phyloP scores from a whole-genome alignment of 2,329 filamentous ascomycete genomes.

The Fusarium domesticum region DNA sequence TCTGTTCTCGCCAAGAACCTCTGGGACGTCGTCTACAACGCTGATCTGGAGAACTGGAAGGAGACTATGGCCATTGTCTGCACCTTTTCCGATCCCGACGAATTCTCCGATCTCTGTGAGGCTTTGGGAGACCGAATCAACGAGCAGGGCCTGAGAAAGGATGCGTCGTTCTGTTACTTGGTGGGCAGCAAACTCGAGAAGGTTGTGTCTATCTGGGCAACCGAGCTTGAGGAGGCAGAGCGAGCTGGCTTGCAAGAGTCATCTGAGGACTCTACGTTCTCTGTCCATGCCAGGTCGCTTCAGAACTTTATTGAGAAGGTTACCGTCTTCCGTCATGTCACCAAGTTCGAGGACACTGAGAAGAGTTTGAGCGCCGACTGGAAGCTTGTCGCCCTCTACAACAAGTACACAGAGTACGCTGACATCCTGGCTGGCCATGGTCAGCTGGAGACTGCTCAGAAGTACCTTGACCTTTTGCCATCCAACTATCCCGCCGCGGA shows the following conservation, averaged over 20 bases:
- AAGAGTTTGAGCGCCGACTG: slow-evolving; percentile 69
- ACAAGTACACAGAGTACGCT: slow-evolving; percentile 95
- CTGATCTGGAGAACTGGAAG: slow-evolving; percentile 90
- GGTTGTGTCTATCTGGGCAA: slow-evolving; percentile 90
- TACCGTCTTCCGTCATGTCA: slow-evolving; percentile 90
- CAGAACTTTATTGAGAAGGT: slow-evolving; percentile 98
- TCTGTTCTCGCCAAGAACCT: slow-evolving; percentile 95
- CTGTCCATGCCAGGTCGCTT: slow-evolving; percentile 81
- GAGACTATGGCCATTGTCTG: slow-evolving; percentile 94
- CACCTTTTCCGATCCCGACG: slow-evolving; percentile 86
- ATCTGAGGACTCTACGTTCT: slow-evolving; percentile 77
- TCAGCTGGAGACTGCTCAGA: slow-evolving; percentile 80
- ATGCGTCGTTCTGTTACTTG: slow-evolving; percentile 95
- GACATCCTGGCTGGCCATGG: slow-evolving; percentile 92
- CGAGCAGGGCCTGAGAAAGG: slow-evolving; percentile 74
- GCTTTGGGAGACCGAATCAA: slow-evolving; percentile 87
- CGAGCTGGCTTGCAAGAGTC: slow-evolving; percentile 67
- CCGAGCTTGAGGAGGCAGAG: slow-evolving; percentile 83
- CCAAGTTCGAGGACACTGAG: slow-evolving; percentile 83
- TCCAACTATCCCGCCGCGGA: slow-evolving; percentile 81
- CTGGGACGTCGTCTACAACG: slow-evolving; percentile 97
- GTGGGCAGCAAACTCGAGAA: slow-evolving; percentile 97
- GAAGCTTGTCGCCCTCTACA: slow-evolving; percentile 85
- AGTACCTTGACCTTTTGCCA: slow-evolving; percentile 86
- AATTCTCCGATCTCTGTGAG: slow-evolving; percentile 94